Conservation (phyloP, 306 rosid species). For the Dicorynia guianensis region DNA sequence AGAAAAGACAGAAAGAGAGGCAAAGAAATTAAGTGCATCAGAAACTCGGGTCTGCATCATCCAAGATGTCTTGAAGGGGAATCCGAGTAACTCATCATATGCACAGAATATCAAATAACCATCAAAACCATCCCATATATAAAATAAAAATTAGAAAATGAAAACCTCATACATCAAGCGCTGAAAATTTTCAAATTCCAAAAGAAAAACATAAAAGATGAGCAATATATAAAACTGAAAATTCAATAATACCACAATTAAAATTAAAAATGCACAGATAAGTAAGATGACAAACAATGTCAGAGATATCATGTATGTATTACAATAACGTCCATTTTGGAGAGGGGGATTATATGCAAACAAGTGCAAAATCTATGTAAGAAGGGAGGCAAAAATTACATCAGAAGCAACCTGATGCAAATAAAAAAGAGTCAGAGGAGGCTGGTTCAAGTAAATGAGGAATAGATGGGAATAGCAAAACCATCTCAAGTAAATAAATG, state of each 20-base stretch:
- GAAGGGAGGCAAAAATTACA: background rate
- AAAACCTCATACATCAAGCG: background rate
- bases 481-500: background rate
- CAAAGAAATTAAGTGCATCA: constrained; percentile 45
- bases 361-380: too few relatives aligned
- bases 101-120: background rate
- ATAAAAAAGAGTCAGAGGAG: background rate
- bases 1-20: background rate
- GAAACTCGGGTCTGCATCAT: constrained; percentile 78
- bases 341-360: too few relatives aligned
- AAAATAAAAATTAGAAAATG: background rate
- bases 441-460: background rate
- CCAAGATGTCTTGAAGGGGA: constrained; percentile 72
- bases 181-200: too few relatives aligned
- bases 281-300: too few relatives aligned
- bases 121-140: background rate
- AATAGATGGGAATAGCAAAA: background rate
- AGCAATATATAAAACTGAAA: background rate
- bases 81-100: constrained; percentile 70
- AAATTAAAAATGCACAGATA: background rate
- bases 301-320: too few relatives aligned
- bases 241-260: background rate
- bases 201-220: background rate
- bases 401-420: background rate
- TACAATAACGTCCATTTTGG: too few relatives aligned